Conservation (phyloP, 2,329 filamentous ascomycete genomes). For the Plectosphaerella plurivora region DNA sequence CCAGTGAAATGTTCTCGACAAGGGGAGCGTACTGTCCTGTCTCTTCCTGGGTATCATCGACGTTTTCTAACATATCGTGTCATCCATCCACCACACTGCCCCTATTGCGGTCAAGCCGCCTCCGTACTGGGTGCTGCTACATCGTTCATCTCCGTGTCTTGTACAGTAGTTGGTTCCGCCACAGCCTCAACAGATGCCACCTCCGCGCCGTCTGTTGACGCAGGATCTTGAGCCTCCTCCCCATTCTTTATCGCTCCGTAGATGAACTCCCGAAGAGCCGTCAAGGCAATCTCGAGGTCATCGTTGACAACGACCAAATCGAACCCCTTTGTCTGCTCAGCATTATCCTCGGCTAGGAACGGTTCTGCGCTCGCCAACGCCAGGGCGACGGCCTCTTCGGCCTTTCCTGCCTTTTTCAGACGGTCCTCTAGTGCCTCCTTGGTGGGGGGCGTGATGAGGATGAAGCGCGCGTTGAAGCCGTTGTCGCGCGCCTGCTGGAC, state of each 20-base stretch:
- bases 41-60: no score
- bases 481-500: conserved; percentile 54
- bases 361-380: conserved; percentile 15
- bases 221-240: not conserved
- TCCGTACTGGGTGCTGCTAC: not conserved
- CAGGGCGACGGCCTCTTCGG: conserved; percentile 15
- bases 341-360: conserved; percentile 17
- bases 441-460: conserved; percentile 44
- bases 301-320: conserved; percentile 11
- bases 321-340: conserved; percentile 5
- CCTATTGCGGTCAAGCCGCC: not conserved
- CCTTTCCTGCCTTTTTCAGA: conserved; percentile 20
- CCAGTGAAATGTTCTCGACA: no score
- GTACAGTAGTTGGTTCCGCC: no score
- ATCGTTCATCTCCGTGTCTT: not conserved
- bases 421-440: conserved; percentile 18
- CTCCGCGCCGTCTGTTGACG: no score
- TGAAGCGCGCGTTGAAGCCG: conserved; percentile 49
- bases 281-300: conserved; percentile 8
- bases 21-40: no score
- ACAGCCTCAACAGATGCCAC: no score
- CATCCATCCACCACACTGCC: no score
- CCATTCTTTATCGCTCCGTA: conserved; percentile 2
- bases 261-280: conserved; percentile 7
- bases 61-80: no score